phyloP scores from a whole-genome alignment of 2,329 filamentous ascomycete species.

The Verticillium nonalfalfae region DNA sequence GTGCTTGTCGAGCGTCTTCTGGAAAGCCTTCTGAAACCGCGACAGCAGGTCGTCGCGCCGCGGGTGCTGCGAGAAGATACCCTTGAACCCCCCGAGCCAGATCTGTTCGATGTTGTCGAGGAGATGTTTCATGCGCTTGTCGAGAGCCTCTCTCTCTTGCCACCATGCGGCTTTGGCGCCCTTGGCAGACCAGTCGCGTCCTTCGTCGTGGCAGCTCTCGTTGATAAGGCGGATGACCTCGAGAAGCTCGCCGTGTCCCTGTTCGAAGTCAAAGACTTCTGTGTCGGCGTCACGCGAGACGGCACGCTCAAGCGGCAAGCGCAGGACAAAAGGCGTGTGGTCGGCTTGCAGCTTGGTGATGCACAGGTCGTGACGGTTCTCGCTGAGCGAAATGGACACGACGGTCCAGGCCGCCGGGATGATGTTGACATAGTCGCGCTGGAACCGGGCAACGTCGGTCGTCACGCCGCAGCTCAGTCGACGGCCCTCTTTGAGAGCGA shows the following conservation, averaged over 20 bases:
- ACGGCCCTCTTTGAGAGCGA: constrained; percentile 16
- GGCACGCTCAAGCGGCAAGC: constrained; percentile 77
- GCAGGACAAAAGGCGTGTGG: constrained; percentile 75
- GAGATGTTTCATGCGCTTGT: constrained; percentile 69
- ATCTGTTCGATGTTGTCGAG: constrained; percentile 82
- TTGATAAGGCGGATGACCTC: constrained; percentile 82
- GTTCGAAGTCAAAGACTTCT: constrained; percentile 76
- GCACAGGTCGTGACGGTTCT: constrained; percentile 76
- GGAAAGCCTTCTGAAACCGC: constrained; percentile 72
- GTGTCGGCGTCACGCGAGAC: constrained; percentile 71
- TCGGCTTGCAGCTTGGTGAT: constrained; percentile 78
- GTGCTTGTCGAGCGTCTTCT: constrained; percentile 73
- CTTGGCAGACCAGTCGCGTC: constrained; percentile 65
- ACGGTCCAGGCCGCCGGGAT: constrained; percentile 80
- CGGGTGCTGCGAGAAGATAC: constrained; percentile 77
- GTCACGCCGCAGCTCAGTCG: constrained; percentile 39
- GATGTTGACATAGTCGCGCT: constrained; percentile 76
- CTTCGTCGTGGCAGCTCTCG: constrained; percentile 65
- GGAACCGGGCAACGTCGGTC: constrained; percentile 58
- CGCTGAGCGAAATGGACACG: constrained; percentile 77
- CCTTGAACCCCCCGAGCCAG: constrained; percentile 92
- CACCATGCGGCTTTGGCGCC: constrained; percentile 83
- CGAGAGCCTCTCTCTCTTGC: constrained; percentile 75
- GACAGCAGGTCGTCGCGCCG: constrained; percentile 59
- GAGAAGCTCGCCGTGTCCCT: constrained; percentile 70